Base-by-base conservation (phyloP, 441 rosid species). In the Arabidopsis lyrata region DNA sequence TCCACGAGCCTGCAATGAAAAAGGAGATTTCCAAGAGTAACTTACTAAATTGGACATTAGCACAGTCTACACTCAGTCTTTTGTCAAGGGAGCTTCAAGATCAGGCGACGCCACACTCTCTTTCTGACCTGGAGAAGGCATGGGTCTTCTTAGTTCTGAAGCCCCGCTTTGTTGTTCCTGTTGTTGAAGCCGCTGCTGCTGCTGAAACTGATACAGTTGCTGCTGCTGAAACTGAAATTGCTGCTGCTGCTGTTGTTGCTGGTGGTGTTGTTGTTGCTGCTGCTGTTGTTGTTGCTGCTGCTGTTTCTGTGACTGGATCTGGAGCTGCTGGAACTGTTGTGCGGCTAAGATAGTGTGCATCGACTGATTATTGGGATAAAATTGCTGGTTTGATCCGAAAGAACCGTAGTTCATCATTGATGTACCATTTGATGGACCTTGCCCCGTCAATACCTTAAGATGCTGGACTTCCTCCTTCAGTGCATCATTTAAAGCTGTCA, bases 261-360 rank as follows among this genome's bases (percentile, higher is more conserved):
- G 71, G 10, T 73, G 89, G 59, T 81, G 91, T 15, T 83, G 88
- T 1, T 68, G 72, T 35, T 84, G 31, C 31, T 29, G 31, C 5
- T 29, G 31, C 27, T 24, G 86, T 14, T 78, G 79, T 15, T 83
- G 91, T 16, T 87, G 92, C 4, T 78, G 93, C 48, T 86, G 92
- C 63, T 89, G 97, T 83, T 95, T 90, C 88, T 95, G 99, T 9
- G 97, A 83, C 50, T 95, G 95, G 73, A 95, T 93, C 75, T 93
- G 98, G 66, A 95, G 96, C 83, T 91, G 99, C 74, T 95, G 99
- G 56, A 95, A 87, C 78, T 95, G 99, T 72, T 93, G 96, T 3
- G 96, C 87, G 0, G 99, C 84, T 70, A 88, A 77, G 75, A 85
- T 86, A 18, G 95, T 85, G 76, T 91, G 98, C 90, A 85, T 85